phyloP scores from a whole-genome alignment of 2,329 filamentous ascomycete species.

The Scopulariopsis brevicaulis region DNA sequence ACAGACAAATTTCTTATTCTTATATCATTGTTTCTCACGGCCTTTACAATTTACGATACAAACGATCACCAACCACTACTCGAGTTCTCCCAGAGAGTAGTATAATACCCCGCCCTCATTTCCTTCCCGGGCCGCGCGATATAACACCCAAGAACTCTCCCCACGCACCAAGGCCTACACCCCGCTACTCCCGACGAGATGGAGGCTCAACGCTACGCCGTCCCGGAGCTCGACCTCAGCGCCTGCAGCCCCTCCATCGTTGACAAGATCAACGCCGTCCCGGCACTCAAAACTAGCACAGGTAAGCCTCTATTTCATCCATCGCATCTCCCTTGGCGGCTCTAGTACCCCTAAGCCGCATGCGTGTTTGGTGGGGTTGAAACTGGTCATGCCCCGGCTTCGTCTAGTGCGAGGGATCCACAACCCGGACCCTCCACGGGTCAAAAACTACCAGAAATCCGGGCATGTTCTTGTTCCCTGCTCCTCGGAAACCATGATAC shows the following conservation, averaged over 20 bases:
- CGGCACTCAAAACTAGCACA: conserved; percentile 46
- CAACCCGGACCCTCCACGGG: neutral
- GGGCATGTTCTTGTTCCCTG: neutral
- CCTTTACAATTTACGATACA: neutral
- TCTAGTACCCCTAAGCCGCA: neutral
- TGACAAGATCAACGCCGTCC: conserved; percentile 43
- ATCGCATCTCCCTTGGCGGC: neutral
- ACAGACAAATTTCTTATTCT: neutral
- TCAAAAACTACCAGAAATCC: neutral
- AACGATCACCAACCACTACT: neutral
- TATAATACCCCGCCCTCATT: neutral
- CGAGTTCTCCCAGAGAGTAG: neutral
- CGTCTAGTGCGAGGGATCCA: neutral
- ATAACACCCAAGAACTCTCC: neutral
- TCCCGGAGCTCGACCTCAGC: conserved; percentile 39
- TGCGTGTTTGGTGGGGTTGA: neutral
- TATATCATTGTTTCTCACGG: neutral
- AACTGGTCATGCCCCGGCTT: neutral
- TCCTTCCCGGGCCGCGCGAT: neutral
- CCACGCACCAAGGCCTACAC: neutral
- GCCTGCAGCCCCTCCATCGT: conserved; percentile 34
- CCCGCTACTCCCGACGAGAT: neutral
- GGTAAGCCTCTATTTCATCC: conserved; percentile 31
- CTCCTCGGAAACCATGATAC: neutral
- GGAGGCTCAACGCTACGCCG: conserved; percentile 16